These are phyloP conservation scores for Thelonectria blattea DNA, from an alignment of 2,329 filamentous ascomycete genomes.

Conservation along the genomic window DNA sequence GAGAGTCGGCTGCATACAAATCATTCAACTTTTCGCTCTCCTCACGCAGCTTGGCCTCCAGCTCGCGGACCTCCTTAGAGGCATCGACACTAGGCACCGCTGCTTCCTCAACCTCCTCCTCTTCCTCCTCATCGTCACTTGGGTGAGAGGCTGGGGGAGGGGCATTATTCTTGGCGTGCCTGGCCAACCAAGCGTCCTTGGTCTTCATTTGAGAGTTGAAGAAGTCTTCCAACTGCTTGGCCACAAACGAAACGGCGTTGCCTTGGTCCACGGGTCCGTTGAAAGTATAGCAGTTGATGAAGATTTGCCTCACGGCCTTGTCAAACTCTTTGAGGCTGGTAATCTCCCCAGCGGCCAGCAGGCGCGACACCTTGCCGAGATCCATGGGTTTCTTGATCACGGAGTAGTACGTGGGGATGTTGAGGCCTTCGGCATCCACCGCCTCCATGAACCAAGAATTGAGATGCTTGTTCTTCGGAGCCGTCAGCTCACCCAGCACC, in stretches of 20 bases:
- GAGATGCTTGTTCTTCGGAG: conserved; percentile 70
- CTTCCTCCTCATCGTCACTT: conserved; percentile 75
- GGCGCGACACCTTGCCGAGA: conserved; percentile 77
- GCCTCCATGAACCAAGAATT: conserved; percentile 80
- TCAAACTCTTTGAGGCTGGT: conserved; percentile 85
- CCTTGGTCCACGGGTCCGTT: conserved; percentile 66
- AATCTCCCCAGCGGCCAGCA: conserved; percentile 81
- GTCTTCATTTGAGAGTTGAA: conserved; percentile 79
- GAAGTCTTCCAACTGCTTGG: conserved; percentile 73
- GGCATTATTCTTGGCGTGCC: conserved; percentile 64
- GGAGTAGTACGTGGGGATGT: conserved; percentile 91
- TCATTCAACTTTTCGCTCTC: conserved; percentile 65
- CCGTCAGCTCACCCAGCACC: conserved; percentile 77
- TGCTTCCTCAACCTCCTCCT: conserved; percentile 60
- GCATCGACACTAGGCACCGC: conserved; percentile 50
- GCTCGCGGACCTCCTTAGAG: conserved; percentile 55
- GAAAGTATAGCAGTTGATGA: conserved; percentile 91
- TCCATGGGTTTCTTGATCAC: conserved; percentile 99
- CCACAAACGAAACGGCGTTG: conserved; percentile 75
- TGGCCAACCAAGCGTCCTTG: conserved; percentile 81
- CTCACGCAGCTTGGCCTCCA: conserved; percentile 58
- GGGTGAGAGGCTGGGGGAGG: conserved; percentile 68
- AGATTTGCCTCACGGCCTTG: conserved; percentile 79
- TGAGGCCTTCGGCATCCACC: conserved; percentile 91
- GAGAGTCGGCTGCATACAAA: conserved; percentile 57